phyloP scores from a whole-genome alignment of 2,329 filamentous ascomycete species.

The Hypoxylon sp. region DNA sequence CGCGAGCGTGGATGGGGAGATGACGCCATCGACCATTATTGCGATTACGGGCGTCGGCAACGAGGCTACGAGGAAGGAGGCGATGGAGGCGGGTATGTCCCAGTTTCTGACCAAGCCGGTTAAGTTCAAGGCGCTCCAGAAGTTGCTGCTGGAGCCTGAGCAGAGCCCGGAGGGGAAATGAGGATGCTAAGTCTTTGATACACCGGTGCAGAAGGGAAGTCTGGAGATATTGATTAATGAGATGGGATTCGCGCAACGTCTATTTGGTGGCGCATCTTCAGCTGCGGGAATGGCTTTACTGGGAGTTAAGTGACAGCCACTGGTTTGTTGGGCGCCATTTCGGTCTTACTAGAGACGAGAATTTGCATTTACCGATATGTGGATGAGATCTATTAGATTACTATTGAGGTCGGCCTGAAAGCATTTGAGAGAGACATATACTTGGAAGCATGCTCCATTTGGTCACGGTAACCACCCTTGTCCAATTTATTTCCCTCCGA shows the following conservation, averaged over 20 bases:
- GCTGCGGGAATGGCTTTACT: background rate
- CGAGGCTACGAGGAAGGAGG: slow-evolving; percentile 61
- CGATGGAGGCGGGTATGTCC: slow-evolving; percentile 50
- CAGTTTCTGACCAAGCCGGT: slow-evolving; percentile 43
- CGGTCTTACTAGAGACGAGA: background rate
- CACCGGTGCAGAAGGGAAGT: no score
- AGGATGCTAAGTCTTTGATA: background rate
- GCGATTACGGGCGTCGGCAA: slow-evolving; percentile 66
- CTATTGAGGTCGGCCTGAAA: background rate
- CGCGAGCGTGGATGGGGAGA: no score
- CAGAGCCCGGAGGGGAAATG: background rate
- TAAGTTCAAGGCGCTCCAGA: slow-evolving; percentile 39
- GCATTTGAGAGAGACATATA: background rate
- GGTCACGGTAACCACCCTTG: no score
- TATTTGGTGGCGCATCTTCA: background rate
- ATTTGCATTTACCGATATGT: background rate
- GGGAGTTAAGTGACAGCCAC: background rate
- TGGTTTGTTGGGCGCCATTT: background rate
- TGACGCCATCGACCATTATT: slow-evolving; percentile 61
- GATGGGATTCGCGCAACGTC: background rate
- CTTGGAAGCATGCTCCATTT: background rate
- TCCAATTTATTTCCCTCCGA: no score
- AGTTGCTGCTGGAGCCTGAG: slow-evolving; percentile 34
- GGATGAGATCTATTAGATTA: background rate
- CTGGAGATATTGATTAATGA: no score